Evolutionary conservation across 768 basidiomycete genomes (phyloP), one percentile per base, ranked within the genome.

Genomic region (Suillus sp.): DNA sequence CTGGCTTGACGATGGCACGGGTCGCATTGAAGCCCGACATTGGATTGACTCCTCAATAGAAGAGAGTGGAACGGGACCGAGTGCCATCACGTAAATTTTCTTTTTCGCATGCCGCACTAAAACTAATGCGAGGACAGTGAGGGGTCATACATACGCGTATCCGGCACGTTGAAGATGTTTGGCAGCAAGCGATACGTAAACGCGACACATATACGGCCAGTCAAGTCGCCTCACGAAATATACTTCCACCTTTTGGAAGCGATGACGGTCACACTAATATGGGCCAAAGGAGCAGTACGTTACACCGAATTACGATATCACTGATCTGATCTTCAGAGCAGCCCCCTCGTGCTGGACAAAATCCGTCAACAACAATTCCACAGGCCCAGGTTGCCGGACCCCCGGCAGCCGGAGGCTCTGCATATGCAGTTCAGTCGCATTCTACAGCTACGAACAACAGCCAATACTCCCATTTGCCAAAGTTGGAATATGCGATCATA

Each of bases 1-100:
- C 71, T 75, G 79, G 63, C 78, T 99, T 5, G 91, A 95, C 63
- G 96, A 99, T 73, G 94, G 95, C 14, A 92, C 92, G 2, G 94
- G 90, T 25, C 78, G 77, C 48, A 84, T 91, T 22, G 91, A 93
- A 69, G 89, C 87, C 27, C 86, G 91, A 27, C 88, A 88, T 65
- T 98, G 96, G 96, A 78, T 88, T 11, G 93, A 95, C 68, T 80
- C 86, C 13, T 80, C 80, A 40, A 76, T 74, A 55, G 84, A 84
- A 32, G 87, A 88, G 27, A 40, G 51, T 34, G 51, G 30, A 30
- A 1, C 56, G 38, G 56, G 56, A 18, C 20, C 40, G 11, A 57
- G 27, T 20, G 20, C 40, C 38, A 57, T 57, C 38, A 40, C 25
- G n/a, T 47, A 20, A 58, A 45, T 25, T 58, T 16, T n/a, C 27